Evolutionary conservation across 2,329 filamentous ascomycete species (phyloP).

Genomic region (Ilyonectria mors-panacis): DNA sequence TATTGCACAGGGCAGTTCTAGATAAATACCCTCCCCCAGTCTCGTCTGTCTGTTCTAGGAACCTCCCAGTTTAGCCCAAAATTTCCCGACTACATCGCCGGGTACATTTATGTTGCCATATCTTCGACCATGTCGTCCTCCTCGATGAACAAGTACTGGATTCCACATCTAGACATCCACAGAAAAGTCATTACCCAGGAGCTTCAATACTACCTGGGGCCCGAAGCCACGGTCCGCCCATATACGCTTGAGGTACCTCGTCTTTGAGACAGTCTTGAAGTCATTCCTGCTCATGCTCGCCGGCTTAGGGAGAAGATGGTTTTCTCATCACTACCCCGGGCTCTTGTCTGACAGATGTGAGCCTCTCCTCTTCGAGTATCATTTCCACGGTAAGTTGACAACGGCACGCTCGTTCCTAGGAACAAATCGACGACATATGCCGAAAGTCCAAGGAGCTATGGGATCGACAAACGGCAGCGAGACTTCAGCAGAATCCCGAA

Average conservation of each 20-base stretch:
- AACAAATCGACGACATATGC: slow-evolving; percentile 76
- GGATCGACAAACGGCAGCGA: slow-evolving; percentile 68
- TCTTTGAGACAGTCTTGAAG: slow-evolving; percentile 35
- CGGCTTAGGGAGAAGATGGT: slow-evolving; percentile 70
- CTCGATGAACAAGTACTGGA: slow-evolving; percentile 72
- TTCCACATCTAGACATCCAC: slow-evolving; percentile 71
- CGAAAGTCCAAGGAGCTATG: slow-evolving; percentile 71
- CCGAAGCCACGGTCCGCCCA: slow-evolving; percentile 69
- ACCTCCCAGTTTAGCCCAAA: slow-evolving; percentile 33
- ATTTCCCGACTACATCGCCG: slow-evolving; percentile 28
- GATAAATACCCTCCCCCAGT: slow-evolving; percentile 47
- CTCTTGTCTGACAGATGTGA: slow-evolving; percentile 72
- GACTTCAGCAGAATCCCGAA: slow-evolving; percentile 61
- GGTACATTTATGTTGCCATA: slow-evolving; percentile 32
- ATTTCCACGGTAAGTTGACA: slow-evolving; percentile 37
- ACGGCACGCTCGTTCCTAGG: slow-evolving; percentile 54
- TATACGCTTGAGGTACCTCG: slow-evolving; percentile 69
- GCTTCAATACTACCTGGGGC: slow-evolving; percentile 71
- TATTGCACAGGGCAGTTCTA: slow-evolving; percentile 35
- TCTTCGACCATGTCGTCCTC: slow-evolving; percentile 45
- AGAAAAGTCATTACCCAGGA: slow-evolving; percentile 73
- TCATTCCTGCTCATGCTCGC: slow-evolving; percentile 42
- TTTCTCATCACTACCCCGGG: slow-evolving; percentile 73
- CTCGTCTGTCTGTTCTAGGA: slow-evolving; percentile 30
- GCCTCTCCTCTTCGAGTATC: slow-evolving; percentile 42